Percentiles rank a stretch among this genome's conserved stretches.
Evolutionary conservation across 352 stramenopile species (phyloP).

Genomic region (Phytophthora pluvialis): DNA sequence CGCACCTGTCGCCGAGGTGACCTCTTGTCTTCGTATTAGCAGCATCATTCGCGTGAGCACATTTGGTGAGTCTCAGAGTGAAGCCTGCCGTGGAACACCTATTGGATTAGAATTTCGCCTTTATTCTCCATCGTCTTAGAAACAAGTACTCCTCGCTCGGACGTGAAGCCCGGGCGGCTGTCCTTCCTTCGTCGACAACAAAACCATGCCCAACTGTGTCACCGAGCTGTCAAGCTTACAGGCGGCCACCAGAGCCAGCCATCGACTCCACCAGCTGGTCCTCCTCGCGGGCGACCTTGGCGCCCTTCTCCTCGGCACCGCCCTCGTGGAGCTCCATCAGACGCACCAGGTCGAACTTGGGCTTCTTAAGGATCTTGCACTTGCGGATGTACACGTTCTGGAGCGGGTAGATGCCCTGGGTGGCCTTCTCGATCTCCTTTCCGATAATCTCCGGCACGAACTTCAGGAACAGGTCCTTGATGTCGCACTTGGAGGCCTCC

Average conservation of each 20-base stretch:
- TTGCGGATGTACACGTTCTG: conserved; percentile 99
- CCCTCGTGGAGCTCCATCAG: conserved; percentile 99
- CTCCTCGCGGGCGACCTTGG: conserved; percentile 89
- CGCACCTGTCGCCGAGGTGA: too few relatives aligned
- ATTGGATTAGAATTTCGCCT: conserved; percentile 83
- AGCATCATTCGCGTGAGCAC: conserved; percentile 3
- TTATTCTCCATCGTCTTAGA: conserved; percentile 85
- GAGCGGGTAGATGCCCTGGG: conserved; percentile 98
- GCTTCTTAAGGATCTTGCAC: conserved; percentile 99
- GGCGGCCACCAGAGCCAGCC: conserved; percentile 85
- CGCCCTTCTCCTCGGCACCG: conserved; percentile 91
- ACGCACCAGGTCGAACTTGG: conserved; percentile 99
- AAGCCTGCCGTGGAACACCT: conserved; percentile 23
- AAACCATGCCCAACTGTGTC: conserved; percentile 47
- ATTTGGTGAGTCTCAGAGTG: conserved; percentile 12
- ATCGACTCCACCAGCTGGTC: conserved; percentile 90
- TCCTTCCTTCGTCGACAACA: conserved; percentile 43
- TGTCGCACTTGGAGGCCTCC: conserved; percentile 97
- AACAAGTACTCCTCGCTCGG: conserved; percentile 44
- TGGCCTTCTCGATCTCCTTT: conserved; percentile 98
- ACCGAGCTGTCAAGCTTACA: conserved; percentile 70
- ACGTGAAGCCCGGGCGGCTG: conserved; percentile 10
- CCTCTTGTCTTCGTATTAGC: too few relatives aligned
- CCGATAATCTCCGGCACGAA: conserved; percentile 98
- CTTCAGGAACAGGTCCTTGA: conserved; percentile 99